Base-by-base conservation (phyloP, 495 filamentous ascomycete genomes). In the Talaromyces thailandensis region DNA sequence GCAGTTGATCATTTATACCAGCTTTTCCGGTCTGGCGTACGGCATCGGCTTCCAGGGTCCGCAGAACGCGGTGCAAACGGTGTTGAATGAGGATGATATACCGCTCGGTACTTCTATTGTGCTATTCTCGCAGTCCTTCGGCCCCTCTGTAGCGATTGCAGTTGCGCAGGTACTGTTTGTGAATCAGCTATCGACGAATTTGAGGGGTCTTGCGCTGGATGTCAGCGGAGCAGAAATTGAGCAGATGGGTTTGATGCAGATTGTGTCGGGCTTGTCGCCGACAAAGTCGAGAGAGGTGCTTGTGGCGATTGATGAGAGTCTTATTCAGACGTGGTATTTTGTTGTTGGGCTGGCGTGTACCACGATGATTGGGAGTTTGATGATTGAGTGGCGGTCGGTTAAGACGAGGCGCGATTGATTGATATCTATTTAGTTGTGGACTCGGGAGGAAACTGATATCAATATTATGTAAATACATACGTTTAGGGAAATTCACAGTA, bases 31-130 rank as follows among this genome's bases (percentile, higher is more conserved):
- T 28, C 79, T 86, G 50, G 87, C 86, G 4, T 70, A 86, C 21
- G 87, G 87, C 0, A 75, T 83, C 29, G 86, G 86, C 43, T 82
- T 87, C 79, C 84, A 88, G 67, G 79, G 82, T n/a, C 71, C 81
- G 0, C 74, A 77, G 55, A 79, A 87, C 50, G 82, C 81, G 7
- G 81, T 81, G n/a, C 85, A 88, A 64, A 81, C 83, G 0, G 76
- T 81, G 2, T 75, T 88, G 14, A 70, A 78, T 3, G 68, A 65
- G 21, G 70, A 73, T 28, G 84, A 88, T 62, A 72, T 86, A 26
- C 73, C 79, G 32, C 77, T 79, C 2, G 84, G 84, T 12, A 79
- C 82, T 25, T 75, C 83, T 18, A 73, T 86, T 63, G 81, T 85
- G 71, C 80, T 86, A 53, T 86, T 87, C 67, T 74, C 77, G 2